Evolutionary conservation across 192 early-diverging fungal species (phyloP), one percentile per base, ranked within the genome.

Genomic region (Haplosporangium gracile): DNA sequence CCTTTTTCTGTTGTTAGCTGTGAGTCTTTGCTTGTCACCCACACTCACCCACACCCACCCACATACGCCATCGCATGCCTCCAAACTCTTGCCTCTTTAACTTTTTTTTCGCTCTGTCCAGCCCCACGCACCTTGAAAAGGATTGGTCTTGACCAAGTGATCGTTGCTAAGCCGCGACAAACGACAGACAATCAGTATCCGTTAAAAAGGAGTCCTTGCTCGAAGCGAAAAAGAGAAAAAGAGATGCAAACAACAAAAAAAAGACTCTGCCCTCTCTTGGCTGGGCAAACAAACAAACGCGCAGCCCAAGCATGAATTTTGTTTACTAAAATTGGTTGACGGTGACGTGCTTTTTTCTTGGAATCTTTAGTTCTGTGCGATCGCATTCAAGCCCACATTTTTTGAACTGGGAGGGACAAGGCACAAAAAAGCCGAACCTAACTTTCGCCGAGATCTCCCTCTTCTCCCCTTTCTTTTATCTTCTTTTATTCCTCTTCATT

Each of bases 301-400:
- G 60, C 60, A 65, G 60, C 29, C 9, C 60, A 65, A 15, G 60
- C 57, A 29, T 55, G 9, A 26, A 63, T 65, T 32, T 65, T 65
- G 60, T 65, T 65, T 65, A 65, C 26, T 1, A 4, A 29, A 29
- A 29, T 55, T 49, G 11, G 24, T 24, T 11, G 42, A 63, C 1
- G 29, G 60, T 65, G 60, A 65, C 60, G 60, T 65, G 60, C 60
- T 65, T 65, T 65, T 65, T 65, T 32, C 11, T 29, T 60, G 24
- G 55, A 51, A 10, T 43, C 42, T 43, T 43, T 43, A 7, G 42
- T 36, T 36, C 51, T 20, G 18, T 24, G 24, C 5, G 55, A 60
- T 60, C 55, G 57, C 24, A 57, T 20, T 8, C 11, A 6, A 24
- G 53, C 8, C 43, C 15, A 24, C 57, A 4, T 18, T 45, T 10